Evolutionary conservation across 805 yeast genomes (phyloP), one percentile per base, ranked within the genome.

Genomic region (Wickerhamomyces mucosus): DNA sequence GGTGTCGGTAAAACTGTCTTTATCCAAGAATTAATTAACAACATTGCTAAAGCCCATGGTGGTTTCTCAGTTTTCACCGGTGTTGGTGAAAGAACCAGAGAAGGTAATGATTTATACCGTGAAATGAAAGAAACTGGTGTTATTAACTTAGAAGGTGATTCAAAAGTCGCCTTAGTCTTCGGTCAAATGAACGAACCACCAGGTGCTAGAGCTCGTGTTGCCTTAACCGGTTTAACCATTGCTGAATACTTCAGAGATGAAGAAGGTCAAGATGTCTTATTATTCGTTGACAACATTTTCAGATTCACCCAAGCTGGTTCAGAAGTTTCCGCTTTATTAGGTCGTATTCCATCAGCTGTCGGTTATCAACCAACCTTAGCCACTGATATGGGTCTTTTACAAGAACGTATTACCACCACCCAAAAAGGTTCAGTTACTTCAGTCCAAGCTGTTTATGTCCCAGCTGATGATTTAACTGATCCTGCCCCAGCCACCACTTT

Each of bases 171-270:
- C 51, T 77, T 89, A 60, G 98, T 89, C 44, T 89, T 89, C 76
- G 98, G 98, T 68, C 98, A 92, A 76, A 89, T 89, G 98, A 89
- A 89, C 78, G 98, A 89, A 78, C 98, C 98, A 61, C 98, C 98
- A 54, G 98, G 98, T 73, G 98, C 98, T 58, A 88, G 98, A 80
- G 96, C 98, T 58, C 89, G 98, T 78, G 97, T 92, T 65, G 98
- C 98, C 56, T 75, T 89, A 65, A 92, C 98, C 54, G 98, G 98
- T 80, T 79, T 89, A 68, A 89, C 98, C 69, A 86, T 89, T 65
- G 98, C 98, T 57, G 98, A 89, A 76, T 89, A 92, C 78, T 89
- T 89, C 92, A 92, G 98, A 86, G 98, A 89, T 69, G 97, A 84
- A 71, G 98, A 89, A 75, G 98, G 98, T 69, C 96, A 92, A 77